Evolutionary conservation across 371 early-diverging fungal genomes (phyloP), one percentile per base, ranked within the genome.

Genomic region (Haplosporangium sp.): DNA sequence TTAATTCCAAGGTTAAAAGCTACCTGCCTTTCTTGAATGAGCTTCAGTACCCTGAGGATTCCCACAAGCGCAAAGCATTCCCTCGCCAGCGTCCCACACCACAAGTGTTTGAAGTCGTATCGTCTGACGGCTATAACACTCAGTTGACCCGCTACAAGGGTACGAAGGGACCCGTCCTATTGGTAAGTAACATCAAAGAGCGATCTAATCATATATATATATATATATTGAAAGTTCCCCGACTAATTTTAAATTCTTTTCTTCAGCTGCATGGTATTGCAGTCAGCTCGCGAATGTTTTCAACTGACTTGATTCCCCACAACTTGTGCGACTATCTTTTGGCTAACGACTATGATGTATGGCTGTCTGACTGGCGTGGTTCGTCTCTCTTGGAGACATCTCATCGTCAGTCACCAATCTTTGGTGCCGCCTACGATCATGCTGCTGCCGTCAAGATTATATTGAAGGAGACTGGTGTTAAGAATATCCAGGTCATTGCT

Each of bases 321-420:
- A 85, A 72, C 58, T 57, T 85, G 45, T 74, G 79, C 59, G 85
- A 85, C 67, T 84, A 65, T 58, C 70, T 85, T 37, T 20, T 85
- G 39, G 79, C 77, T 6, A 35, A 85, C 13, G 76, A 71, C 27
- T 85, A 85, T 42, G 85, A 85, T 68, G 85, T 85, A 52, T 85
- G 82, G 74, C 61, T 85, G 27, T 70, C 72, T 1, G 85, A 85
- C 72, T 77, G 82, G 76, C 77, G 85, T 53, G 50, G 69, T 52
- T 82, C 85, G 3, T 64, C 72, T 52, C 38, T 58, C n/a, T 66
- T 76, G 47, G 19, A 55, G 34, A 76, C 76, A 35, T 71, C 72
- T 35, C 71, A 60, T n/a, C 65, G 82, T n/a, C 85, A 85, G 38
- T 74, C 75, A 2, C 67, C 64, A 35, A 20, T 83, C 42, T 83